Evolutionary conservation across 2,329 filamentous ascomycete species (phyloP).

Genomic region (Neofusicoccum sp.): DNA sequence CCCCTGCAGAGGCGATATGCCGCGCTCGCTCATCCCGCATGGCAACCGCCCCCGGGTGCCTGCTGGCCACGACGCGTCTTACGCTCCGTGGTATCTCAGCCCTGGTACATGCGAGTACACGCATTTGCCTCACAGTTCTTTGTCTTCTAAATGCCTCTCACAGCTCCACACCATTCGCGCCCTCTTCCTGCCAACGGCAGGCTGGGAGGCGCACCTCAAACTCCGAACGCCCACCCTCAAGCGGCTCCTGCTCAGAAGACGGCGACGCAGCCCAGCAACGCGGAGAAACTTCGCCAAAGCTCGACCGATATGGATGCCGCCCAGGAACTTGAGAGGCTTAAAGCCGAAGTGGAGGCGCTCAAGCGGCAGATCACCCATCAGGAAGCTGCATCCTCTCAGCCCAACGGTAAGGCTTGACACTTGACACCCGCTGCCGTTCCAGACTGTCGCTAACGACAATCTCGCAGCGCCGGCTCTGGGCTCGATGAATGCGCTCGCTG

Average conservation of each 20-base stretch:
- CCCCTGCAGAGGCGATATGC: constrained; percentile 3
- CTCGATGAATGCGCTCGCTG: background rate
- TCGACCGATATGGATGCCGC: background rate
- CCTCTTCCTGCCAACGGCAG: background rate
- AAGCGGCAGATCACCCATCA: background rate
- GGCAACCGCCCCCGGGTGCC: constrained; percentile 19
- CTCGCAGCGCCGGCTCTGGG: background rate
- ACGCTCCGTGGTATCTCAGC: background rate
- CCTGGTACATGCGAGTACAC: background rate
- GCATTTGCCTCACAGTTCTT: background rate
- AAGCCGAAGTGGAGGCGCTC: background rate
- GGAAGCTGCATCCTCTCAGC: background rate
- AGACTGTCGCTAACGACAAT: background rate
- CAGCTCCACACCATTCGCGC: constrained; percentile 15
- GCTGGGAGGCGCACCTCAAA: background rate
- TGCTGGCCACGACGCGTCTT: background rate
- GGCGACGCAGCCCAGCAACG: background rate
- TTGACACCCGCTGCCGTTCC: no score
- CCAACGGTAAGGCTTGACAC: background rate
- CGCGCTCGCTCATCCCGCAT: constrained; percentile 9
- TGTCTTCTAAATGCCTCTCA: background rate
- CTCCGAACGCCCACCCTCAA: background rate
- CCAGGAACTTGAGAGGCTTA: background rate
- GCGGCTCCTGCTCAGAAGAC: background rate
- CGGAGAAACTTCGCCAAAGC: background rate